These are phyloP conservation scores for Teunomyces panamensis DNA, from an alignment of 805 yeast genomes.

Conservation along the genomic window DNA sequence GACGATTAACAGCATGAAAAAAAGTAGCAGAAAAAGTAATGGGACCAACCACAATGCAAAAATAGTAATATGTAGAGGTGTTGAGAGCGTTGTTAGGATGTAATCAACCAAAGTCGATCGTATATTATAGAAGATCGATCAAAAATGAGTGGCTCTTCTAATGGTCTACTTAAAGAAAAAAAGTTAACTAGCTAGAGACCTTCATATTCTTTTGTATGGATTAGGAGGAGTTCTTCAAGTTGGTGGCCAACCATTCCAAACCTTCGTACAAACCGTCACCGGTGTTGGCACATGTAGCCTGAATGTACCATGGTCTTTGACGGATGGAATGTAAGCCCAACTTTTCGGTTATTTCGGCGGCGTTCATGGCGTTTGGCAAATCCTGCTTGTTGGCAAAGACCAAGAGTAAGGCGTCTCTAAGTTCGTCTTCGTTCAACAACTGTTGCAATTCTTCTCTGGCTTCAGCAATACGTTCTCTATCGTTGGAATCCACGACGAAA, in stretches of 20 bases:
- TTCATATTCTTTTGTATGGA: neutral
- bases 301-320: conserved; percentile 99
- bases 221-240: conserved; percentile 25
- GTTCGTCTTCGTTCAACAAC: conserved; percentile 44
- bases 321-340: conserved; percentile 72
- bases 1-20: no score
- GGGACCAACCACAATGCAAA: no score
- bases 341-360: conserved; percentile 43
- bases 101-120: neutral
- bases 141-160: neutral
- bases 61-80: no score
- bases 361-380: conserved; percentile 45
- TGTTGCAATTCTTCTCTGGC: conserved; percentile 44
- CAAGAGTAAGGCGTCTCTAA: conserved; percentile 40
- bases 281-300: conserved; percentile 98
- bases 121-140: conserved; percentile 2
- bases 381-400: conserved; percentile 44
- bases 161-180: conserved; percentile 3
- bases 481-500: conserved; percentile 43
- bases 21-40: no score
- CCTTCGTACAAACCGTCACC: conserved; percentile 46
- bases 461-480: conserved; percentile 42
- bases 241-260: conserved; percentile 36
- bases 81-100: no score
- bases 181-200: conserved; percentile 7